Evolutionary conservation across 169 alveolate species (phyloP), one percentile per base, ranked within the genome.

Genomic region (Sarcocystis neurona): DNA sequence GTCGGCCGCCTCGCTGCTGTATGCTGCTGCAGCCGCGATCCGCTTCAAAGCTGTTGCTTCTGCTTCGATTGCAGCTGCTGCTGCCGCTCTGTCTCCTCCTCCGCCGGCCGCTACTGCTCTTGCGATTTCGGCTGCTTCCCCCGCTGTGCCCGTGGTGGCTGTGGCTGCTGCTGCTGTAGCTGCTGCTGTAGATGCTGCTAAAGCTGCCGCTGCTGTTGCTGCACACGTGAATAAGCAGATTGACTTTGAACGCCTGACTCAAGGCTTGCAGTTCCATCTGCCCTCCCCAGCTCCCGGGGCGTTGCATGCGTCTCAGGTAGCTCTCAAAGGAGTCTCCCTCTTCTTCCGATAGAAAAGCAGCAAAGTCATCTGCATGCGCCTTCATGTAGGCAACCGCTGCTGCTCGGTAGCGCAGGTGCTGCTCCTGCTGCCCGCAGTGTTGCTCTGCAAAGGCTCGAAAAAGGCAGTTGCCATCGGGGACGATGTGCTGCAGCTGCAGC

Each of bases 241-340:
- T 84, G 20, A 84, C 89, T 66, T 66, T 15, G 70, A 27, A 84
- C 27, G 68, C 89, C 30, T 58, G 68, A 34, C 80, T 58, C 2
- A 84, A 32, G 18, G 89, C 89, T 53, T 84, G 89, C 43, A 84
- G 82, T 82, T 84, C 89, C 79, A 84, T 12, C 66, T 84, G 89
- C 34, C 89, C 77, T 5, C 89, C 89, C 89, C 89, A 84, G 34
- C 72, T 60, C 44, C 89, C 82, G 2, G 27, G 68, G 39, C 72
- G 58, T 3, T 27, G 43, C 89, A 84, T 84, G 48, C 89, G 89
- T 18, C 50, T n/a, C 32, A 84, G 32, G 32, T 84, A 84, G 63
- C 20, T n/a, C 5, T 43, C 18, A 47, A 84, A 84, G 48, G 60
- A 23, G 37, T 84, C 82, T 72, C 41, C 82, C 32, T 75, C 84